Evolutionary conservation across 495 filamentous ascomycete genomes (phyloP), one percentile per base, ranked within the genome.

Genomic region (Penicillium antarcticum): DNA sequence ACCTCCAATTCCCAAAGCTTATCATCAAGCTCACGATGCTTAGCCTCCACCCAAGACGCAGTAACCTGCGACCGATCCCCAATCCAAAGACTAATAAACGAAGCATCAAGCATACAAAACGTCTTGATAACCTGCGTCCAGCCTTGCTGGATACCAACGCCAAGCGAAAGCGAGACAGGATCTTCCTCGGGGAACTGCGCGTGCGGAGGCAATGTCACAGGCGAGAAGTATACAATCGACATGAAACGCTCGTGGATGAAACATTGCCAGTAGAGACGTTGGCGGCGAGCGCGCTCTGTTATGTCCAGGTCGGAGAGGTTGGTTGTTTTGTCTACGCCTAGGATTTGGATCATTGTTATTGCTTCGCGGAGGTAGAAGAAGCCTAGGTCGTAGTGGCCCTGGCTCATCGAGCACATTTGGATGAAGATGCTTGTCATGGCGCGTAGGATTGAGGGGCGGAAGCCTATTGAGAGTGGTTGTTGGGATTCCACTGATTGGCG

Each of bases 211-310:
- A 67, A 45, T 19, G 51, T 63, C 1, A 60, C 41, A 1, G 65
- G 62, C 1, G 56, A 48, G 38, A 55, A 60, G 35, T 63, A 57
- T 14, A 56, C 57, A 12, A 67, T 51, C 8, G 65, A 58, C 31
- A 61, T 65, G 47, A 67, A 67, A 0, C 61, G 61, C 52, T 67
- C 65, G 45, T 67, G 65, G 43, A 67, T 62, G 52, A 67, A 67
- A 24, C 65, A 67, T 26, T 66, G 56, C 59, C 60, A 67, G 49
- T 67, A 67, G 7, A 53, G 60, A 12, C 65, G 54, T 36, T 63
- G 65, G n/a, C 57, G 55, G 9, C 62, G 58, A 19, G 61, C 52
- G 5, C 65, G 59, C 32, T 63, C 62, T 2, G 52, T 17, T 18
- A 48, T 23, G 17, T 54, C 50, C 2, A 67, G 42, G n/a, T 26